Evolutionary conservation across 345 rosid genomes (phyloP), one percentile per base, ranked within the genome.

Genomic region (Erucastrum elatum): DNA sequence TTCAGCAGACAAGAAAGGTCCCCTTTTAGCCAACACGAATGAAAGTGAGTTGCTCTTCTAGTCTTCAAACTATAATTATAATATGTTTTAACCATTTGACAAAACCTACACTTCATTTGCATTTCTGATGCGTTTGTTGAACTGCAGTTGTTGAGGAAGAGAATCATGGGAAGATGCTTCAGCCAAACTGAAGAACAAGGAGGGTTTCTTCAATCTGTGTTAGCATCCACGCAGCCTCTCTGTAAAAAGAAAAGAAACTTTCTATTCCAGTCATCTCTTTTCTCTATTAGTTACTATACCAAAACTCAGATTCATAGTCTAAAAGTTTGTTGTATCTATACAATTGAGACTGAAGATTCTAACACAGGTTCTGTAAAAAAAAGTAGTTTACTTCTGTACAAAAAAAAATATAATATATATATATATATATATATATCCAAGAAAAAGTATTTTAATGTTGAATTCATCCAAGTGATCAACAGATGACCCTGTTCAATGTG

Each of bases 111-210:
- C 13, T 53, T 2, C 6, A 29, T 29, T 64, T 41, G 8, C 60
- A 34, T 34, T 34, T 34, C 39, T 74, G 30, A 74, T 80, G 10
- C 8, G 2, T 35, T 7, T 69, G 29, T 41, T 12, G 44, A 65
- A 16, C 25, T 61, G 83, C 81, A 88, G 92, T 78, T 73, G 80
- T 60, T 46, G 92, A 86, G 77, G 94, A 84, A 84, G 86, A 85
- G 68, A 85, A 61, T 59, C 81, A 73, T 66, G 92, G 87, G 77
- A 85, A 87, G 87, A 72, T 85, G 64, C 91, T 89, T 44, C 94
- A 90, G 74, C 53, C 87, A 58, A 90, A 90, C 80, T 88, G 84
- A 88, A 80, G 44, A 55, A 53, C 67, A 72, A 5, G 71, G 70
- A 72, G 8, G 8, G 21, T 73, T 56, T 73, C 31, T 26, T 41